phyloP scores from a whole-genome alignment of 371 early-diverging fungal species.

The Lichtheimia hyalospora region DNA sequence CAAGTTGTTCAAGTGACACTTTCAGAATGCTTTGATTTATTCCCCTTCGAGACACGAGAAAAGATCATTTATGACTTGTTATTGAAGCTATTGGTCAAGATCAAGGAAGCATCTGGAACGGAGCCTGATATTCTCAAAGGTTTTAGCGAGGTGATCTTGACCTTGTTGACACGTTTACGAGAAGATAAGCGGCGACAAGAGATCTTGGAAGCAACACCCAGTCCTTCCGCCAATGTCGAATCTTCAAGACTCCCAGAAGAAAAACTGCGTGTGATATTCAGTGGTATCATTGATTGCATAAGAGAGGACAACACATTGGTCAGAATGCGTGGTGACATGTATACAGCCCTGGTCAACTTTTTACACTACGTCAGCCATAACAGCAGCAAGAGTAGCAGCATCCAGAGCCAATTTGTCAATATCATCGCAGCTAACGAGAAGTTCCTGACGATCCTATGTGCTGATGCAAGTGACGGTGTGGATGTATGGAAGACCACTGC shows the following conservation, averaged over 20 bases:
- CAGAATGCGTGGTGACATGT: slow-evolving; percentile 80
- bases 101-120: slow-evolving; percentile 28
- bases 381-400: slow-evolving; percentile 2
- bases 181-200: slow-evolving; percentile 31
- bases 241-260: slow-evolving; percentile 56
- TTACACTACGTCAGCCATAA: slow-evolving; percentile 55
- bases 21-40: slow-evolving; percentile 62
- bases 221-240: slow-evolving; percentile 18
- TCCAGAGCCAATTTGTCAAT: slow-evolving; percentile 22
- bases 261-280: slow-evolving; percentile 55
- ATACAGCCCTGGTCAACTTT: slow-evolving; percentile 73
- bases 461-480: slow-evolving; percentile 81
- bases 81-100: slow-evolving; percentile 58
- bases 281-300: slow-evolving; percentile 68
- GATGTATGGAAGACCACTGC: slow-evolving; percentile 87
- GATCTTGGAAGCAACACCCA: slow-evolving; percentile 24
- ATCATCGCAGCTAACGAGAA: slow-evolving; percentile 42
- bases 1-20: slow-evolving; percentile 74
- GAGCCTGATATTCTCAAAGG: slow-evolving; percentile 52
- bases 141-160: slow-evolving; percentile 63
- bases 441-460: slow-evolving; percentile 68
- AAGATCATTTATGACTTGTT: slow-evolving; percentile 62
- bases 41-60: slow-evolving; percentile 62
- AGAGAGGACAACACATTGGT: slow-evolving; percentile 59
- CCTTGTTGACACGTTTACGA: slow-evolving; percentile 44